These are phyloP conservation scores for Psilocybe tampanensis DNA, from an alignment of 768 basidiomycete species.

Conservation along the genomic window DNA sequence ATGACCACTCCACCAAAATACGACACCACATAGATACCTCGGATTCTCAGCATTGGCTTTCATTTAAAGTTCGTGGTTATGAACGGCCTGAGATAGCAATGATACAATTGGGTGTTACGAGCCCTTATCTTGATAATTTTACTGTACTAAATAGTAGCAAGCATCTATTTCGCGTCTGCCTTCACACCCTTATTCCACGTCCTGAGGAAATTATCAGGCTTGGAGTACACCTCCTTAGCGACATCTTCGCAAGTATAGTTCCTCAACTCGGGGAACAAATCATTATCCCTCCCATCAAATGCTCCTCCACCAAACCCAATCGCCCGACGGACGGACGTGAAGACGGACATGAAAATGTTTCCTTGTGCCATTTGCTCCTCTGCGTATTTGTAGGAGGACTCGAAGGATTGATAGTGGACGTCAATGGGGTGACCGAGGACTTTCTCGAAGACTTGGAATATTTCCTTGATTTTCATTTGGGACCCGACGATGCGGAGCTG, in stretches of 20 bases:
- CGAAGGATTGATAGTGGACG: slow-evolving; percentile 5
- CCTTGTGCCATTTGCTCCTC: slow-evolving; percentile 5
- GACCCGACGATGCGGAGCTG: slow-evolving; percentile 5
- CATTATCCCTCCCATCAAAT: neutral
- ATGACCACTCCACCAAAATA: no score
- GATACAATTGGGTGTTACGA: no score
- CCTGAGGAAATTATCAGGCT: neutral
- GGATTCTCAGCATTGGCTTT: no score
- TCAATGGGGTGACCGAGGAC: slow-evolving; percentile 8
- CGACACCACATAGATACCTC: no score
- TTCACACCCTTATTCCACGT: neutral
- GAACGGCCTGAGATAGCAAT: no score
- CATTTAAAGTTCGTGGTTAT: no score
- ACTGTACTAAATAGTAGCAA: no score
- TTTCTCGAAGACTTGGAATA: neutral
- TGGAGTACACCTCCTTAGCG: neutral
- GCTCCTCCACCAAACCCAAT: slow-evolving; percentile 10
- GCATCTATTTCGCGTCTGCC: no score
- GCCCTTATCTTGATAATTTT: no score
- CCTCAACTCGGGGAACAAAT: slow-evolving; percentile 8
- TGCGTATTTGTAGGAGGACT: slow-evolving; percentile 3
- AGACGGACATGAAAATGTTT: neutral
- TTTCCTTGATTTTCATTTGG: neutral
- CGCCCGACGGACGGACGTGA: slow-evolving; percentile 1
- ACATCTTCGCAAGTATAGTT: slow-evolving; percentile 5